Percentiles rank a stretch among this genome's conserved stretches.
These are phyloP conservation scores for Galeopsis tetrahit DNA, from an alignment of 257 asterid species.

Conservation along the genomic window DNA sequence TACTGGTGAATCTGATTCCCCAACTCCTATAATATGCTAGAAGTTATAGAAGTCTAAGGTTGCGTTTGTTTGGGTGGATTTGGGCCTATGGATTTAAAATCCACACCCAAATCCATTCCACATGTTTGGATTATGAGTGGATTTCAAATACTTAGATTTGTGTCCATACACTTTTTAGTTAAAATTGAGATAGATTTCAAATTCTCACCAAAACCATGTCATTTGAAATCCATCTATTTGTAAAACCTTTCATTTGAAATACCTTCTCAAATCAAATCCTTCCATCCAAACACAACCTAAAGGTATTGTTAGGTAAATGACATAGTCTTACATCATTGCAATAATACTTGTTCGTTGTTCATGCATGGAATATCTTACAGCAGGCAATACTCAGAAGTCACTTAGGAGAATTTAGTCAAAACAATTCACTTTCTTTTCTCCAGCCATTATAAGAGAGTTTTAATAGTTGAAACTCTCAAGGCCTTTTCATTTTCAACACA, in stretches of 20 bases:
- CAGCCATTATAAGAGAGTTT: not conserved
- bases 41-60: not conserved
- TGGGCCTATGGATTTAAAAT: too few species aligned
- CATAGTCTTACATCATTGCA: not conserved
- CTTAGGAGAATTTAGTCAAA: not conserved
- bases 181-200: too few species aligned
- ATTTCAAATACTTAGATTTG: too few species aligned
- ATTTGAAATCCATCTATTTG: too few species aligned
- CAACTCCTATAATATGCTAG: slow-evolving; percentile 19
- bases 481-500: slow-evolving; percentile 13
- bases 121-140: too few species aligned
- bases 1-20: not conserved
- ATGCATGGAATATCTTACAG: slow-evolving; percentile 7
- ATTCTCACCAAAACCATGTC: too few species aligned
- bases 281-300: too few species aligned
- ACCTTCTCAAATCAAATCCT: too few species aligned
- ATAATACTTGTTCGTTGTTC: not conserved
- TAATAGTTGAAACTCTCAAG: slow-evolving; percentile 14
- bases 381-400: slow-evolving; percentile 1
- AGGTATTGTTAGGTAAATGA: not conserved
- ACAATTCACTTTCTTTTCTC: slow-evolving; percentile 9
- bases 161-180: too few species aligned
- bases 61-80: too few species aligned
- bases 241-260: too few species aligned
- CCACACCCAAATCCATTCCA: too few species aligned